Conservation (phyloP, 805 yeast genomes). For the Ogataea sp. region DNA sequence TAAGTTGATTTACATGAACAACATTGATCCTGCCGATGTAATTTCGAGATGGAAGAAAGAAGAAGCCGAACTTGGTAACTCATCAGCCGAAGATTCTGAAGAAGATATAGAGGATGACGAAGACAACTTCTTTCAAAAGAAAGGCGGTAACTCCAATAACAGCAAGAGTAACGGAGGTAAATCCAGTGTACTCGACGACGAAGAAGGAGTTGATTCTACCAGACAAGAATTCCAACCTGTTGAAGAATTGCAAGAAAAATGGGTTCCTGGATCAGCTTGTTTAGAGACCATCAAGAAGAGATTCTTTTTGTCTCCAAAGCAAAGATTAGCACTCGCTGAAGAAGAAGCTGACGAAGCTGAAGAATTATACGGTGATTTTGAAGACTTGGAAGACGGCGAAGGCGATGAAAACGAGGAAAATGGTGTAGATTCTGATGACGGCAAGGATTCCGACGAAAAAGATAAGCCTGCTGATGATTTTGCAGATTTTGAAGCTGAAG, state of each 20-base stretch:
- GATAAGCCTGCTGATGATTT: constrained; percentile 43
- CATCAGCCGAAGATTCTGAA: constrained; percentile 18
- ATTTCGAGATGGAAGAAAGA: constrained; percentile 63
- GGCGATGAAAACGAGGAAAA: constrained; percentile 33
- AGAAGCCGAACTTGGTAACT: constrained; percentile 34
- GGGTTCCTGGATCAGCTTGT: constrained; percentile 28
- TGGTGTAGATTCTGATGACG: constrained; percentile 9
- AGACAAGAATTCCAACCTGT: constrained; percentile 29
- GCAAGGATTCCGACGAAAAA: constrained; percentile 20
- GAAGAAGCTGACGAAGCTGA: constrained; percentile 28
- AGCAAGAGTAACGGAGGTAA: background rate
- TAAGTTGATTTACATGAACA: constrained; percentile 71
- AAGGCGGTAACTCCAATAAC: constrained; percentile 12
- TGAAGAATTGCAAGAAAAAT: constrained; percentile 38
- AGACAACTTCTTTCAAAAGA: constrained; percentile 51
- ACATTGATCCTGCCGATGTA: constrained; percentile 66
- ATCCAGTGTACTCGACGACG: constrained; percentile 5
- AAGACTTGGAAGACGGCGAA: constrained; percentile 20
- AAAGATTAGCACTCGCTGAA: constrained; percentile 22
- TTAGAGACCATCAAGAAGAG: constrained; percentile 34
- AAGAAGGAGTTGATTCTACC: constrained; percentile 30
- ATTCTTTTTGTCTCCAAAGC: constrained; percentile 48
- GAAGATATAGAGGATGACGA: constrained; percentile 36
- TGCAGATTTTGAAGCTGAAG: constrained; percentile 49
- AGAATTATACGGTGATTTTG: constrained; percentile 18